These are phyloP conservation scores for Tolypocladium capitatum DNA, from an alignment of 2,329 filamentous ascomycete species.

Conservation along the genomic window DNA sequence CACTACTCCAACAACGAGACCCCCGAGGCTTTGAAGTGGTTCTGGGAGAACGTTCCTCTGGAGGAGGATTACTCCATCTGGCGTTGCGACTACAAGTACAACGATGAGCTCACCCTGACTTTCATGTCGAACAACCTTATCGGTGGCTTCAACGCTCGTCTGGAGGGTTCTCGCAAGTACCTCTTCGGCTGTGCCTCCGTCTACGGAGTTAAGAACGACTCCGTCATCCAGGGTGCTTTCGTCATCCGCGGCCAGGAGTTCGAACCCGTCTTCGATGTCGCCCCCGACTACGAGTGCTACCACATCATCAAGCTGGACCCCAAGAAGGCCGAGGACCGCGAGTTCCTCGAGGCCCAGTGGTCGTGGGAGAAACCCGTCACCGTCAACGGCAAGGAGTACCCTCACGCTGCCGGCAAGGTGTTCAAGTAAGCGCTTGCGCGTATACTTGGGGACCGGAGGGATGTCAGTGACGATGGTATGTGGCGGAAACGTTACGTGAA, in stretches of 20 bases:
- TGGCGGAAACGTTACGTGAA: constrained; percentile 14
- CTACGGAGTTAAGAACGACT: constrained; percentile 80
- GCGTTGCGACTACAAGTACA: constrained; percentile 96
- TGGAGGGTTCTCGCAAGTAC: constrained; percentile 96
- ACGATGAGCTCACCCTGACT: constrained; percentile 87
- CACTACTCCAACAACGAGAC: constrained; percentile 96
- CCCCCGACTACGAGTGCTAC: constrained; percentile 96
- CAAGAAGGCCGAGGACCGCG: constrained; percentile 68
- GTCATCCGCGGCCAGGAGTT: constrained; percentile 85
- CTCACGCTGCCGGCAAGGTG: constrained; percentile 87
- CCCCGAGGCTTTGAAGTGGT: constrained; percentile 78
- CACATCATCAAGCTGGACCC: constrained; percentile 92
- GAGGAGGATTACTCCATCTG: constrained; percentile 93
- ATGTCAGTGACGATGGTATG: constrained; percentile 19
- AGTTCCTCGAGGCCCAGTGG: constrained; percentile 81
- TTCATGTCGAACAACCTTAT: constrained; percentile 99
- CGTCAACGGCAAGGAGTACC: constrained; percentile 76
- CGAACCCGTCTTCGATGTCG: constrained; percentile 82
- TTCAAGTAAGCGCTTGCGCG: constrained; percentile 66
- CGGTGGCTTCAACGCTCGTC: constrained; percentile 93
- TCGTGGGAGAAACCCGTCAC: constrained; percentile 76
- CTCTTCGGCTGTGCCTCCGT: constrained; percentile 85
- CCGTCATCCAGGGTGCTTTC: constrained; percentile 85
- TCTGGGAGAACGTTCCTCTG: constrained; percentile 93
- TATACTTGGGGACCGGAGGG: constrained; percentile 6